Base-by-base conservation (phyloP, 169 alveolate species). In the Babesia caballi region DNA sequence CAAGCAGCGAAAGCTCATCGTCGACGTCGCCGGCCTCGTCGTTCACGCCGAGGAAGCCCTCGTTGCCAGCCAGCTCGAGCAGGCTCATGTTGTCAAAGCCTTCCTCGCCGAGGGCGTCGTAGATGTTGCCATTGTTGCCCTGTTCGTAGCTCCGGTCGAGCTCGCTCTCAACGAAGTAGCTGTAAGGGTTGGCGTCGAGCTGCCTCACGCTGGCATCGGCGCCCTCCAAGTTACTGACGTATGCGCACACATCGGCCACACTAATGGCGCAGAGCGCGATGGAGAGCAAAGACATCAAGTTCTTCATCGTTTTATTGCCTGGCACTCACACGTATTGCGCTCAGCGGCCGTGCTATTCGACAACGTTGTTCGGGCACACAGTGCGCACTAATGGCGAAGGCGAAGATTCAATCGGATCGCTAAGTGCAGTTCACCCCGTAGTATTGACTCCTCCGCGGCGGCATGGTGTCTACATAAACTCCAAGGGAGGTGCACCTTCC, bases 141-240 rank as follows among this genome's bases (percentile, higher is more conserved):
- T 25, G 6, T 21, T 59, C 69, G 54, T 59, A 59, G 52, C n/a
- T 35, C n/a, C 21, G 21, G 27, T 59, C 69, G 21, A 59, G 54
- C 53, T 59, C 69, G 25, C 28, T 42, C 38, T 59, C 69, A 23
- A 30, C 32, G 32, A 56, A 56, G 66, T 56, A 56, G 66, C 66
- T 56, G 66, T 56, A 56, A 12, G 66, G 32, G 3, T 7, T 47
- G 12, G 56, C 56, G 15, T 25, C 56, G 14, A 11, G 3, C 27
- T 47, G 56, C 27, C 8, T 47, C 27, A 17, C 15, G n/a, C 7
- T 12, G 3, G 4, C 44, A 8, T 3, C 44, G 7, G 44, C 2
- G 44, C 44, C 44, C 7, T 1, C 56, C 1, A 19, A 3, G 15
- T 47, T 21, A 0, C 15, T 5, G 1, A 47, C 7, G 15, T 9